These are phyloP conservation scores for Ocimum tenuiflorum DNA, from an alignment of 257 asterid genomes.

Conservation along the genomic window DNA sequence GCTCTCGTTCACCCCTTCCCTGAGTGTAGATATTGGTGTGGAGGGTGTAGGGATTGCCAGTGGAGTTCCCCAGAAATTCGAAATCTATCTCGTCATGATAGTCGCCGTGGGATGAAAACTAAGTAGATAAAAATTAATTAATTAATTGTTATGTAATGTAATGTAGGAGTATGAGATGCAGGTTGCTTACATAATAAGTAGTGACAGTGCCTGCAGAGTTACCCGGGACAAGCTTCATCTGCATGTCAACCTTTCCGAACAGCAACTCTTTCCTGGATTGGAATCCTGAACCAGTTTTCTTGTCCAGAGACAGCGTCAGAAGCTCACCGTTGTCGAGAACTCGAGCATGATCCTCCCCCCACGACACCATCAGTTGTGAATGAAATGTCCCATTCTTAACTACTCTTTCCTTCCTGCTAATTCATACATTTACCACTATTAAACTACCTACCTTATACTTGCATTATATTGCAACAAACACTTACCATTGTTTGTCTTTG, in stretches of 20 bases:
- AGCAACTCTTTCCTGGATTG: slow-evolving; percentile 61
- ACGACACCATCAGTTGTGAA: slow-evolving; percentile 42
- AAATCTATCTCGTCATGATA: slow-evolving; percentile 83
- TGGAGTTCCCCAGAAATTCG: slow-evolving; percentile 73
- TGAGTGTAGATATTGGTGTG: slow-evolving; percentile 74
- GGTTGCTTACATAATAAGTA: slow-evolving; percentile 65
- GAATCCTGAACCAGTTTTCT: slow-evolving; percentile 60
- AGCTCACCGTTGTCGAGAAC: slow-evolving; percentile 59
- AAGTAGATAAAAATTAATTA: not conserved
- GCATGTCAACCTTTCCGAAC: slow-evolving; percentile 63
- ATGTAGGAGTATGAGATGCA: too few species aligned
- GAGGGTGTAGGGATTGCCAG: slow-evolving; percentile 77
- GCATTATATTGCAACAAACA: too few species aligned
- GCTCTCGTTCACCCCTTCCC: slow-evolving; percentile 72
- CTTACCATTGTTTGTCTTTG: too few species aligned
- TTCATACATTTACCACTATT: too few species aligned
- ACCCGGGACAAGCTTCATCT: slow-evolving; percentile 71
- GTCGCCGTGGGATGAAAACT: slow-evolving; percentile 71
- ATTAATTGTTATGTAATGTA: not conserved
- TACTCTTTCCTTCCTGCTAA: not conserved
- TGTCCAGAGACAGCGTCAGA: slow-evolving; percentile 59
- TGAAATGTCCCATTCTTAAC: slow-evolving; percentile 50
- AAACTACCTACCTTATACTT: too few species aligned
- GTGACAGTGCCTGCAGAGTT: slow-evolving; percentile 88
- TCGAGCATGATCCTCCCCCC: slow-evolving; percentile 56